phyloP scores from a whole-genome alignment of 2,329 filamentous ascomycete species.

The Tolypocladium tropicale region DNA sequence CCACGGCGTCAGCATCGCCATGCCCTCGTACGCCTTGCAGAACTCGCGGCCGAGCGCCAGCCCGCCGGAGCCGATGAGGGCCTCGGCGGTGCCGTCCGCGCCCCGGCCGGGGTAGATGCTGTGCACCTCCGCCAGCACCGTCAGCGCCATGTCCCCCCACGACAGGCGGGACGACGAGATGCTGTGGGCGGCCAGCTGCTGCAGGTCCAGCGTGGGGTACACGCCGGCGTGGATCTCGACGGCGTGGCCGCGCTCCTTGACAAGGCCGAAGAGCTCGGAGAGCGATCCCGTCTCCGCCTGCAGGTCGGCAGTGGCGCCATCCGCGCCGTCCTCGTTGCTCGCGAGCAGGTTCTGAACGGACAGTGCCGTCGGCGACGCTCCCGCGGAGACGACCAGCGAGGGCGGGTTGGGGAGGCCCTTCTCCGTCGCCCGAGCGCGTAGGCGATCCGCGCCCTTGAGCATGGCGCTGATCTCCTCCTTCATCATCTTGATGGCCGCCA shows the following conservation, averaged over 20 bases:
- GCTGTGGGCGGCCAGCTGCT: slow-evolving; percentile 67
- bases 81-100: slow-evolving; percentile 41
- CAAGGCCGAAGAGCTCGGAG: slow-evolving; percentile 9
- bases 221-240: slow-evolving; percentile 69
- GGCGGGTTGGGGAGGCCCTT: slow-evolving; percentile 7
- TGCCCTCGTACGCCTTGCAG: slow-evolving; percentile 61
- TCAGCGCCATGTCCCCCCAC: slow-evolving; percentile 51
- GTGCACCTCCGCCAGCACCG: slow-evolving; percentile 61
- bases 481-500: slow-evolving; percentile 20
- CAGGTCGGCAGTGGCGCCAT: slow-evolving; percentile 8
- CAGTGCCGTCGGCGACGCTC: slow-evolving; percentile 62
- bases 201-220: slow-evolving; percentile 66
- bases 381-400: slow-evolving; percentile 47
- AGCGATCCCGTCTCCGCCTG: slow-evolving; percentile 9
- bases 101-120: slow-evolving; percentile 55
- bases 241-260: slow-evolving; percentile 26
- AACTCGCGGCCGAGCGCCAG: slow-evolving; percentile 66
- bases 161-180: slow-evolving; percentile 30
- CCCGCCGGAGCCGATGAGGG: slow-evolving; percentile 56
- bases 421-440: slow-evolving; percentile 9
- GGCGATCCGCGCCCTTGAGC: slow-evolving; percentile 12
- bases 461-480: slow-evolving; percentile 18
- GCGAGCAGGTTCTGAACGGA: slow-evolving; percentile 14
- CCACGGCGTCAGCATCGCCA: slow-evolving; percentile 60
- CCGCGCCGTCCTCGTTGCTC: slow-evolving; percentile 1